Base-by-base conservation (phyloP, 108 stramenopile genomes). In the Pseudonitzschia pungens region DNA sequence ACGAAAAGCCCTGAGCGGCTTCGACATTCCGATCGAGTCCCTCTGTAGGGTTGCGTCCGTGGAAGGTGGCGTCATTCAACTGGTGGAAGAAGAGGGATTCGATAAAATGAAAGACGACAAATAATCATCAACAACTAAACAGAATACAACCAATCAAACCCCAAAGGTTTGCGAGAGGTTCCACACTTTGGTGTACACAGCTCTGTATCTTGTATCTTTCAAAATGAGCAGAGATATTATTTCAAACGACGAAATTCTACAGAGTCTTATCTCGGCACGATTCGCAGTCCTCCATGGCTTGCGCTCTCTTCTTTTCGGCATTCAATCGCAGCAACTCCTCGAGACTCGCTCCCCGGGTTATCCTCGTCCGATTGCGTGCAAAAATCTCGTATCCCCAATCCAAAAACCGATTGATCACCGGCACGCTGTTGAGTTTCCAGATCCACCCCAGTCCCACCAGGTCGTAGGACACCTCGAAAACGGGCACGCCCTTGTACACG, bases 11-110 rank as follows among this genome's bases (percentile, higher is more conserved):
- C 71, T 96, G 40, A 84, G 84, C 29, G 94, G 94, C 14, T 95
- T 84, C 72, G 84, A 88, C 59, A 73, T 95, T 18, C 88, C 87
- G 6, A 80, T 92, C 14, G 86, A 90, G 50, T 85, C 85, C 40
- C 69, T 94, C 12, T 91, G 88, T 26, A 70, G 84, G 31, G 82
- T 94, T 21, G 82, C 85, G 5, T 90, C 89, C 24, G 92, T 94
- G 8, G 74, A 73, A 56, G 84, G 87, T 58, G 90, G 90, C 20
- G 85, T 86, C 21, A 90, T 94, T 52, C 85, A 85, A 63, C 43
- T 94, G 56, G 56, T 81, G 15, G 92, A 91, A 67, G 92, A 94
- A 68, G 92, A 89, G 65, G 92, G 92, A n/a, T 89, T 80, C 60
- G 85, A 84, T 66, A 72, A 77, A 72, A 86, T 86, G 79, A 81